Evolutionary conservation across 1,284 basidiomycete species (phyloP), one percentile per base, ranked within the genome.

Genomic region (Fistulinella staudtii): DNA sequence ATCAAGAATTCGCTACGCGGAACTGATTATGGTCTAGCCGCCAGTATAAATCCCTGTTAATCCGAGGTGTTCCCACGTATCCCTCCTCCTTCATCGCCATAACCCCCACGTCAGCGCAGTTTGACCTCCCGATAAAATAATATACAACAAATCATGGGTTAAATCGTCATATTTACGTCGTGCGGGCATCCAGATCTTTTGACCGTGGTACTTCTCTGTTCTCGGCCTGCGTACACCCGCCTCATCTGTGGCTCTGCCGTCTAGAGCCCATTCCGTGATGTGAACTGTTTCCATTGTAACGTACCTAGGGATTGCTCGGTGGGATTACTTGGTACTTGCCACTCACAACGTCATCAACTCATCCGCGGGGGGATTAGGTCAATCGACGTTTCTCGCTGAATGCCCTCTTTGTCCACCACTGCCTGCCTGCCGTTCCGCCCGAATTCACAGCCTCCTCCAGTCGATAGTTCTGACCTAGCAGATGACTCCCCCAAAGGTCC

Each of bases 21-120:
- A 25, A 11, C 24, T 11, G 7, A 25, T 11, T 11, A 6, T 11
- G 24, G 24, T 25, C 24, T 6, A 25, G 24, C n/a, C n/a, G n/a
- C n/a, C n/a, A 25, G 24, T 25, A 25, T 25, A 25, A 33, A 17
- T 51, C 22, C 24, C 21, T 22, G 14, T 36, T 24, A 4, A 23
- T 22, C 14, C 23, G 14, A 13, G 15, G 41, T 28, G 37, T 57
- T 57, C 55, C 47, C 55, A 57, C 55, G 52, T 48, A 44, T 46
- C 33, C 31, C 36, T 53, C 36, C 52, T 40, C 15, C 38, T 49
- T 37, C 49, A 39, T 45, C 54, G 11, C 36, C 18, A 43, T 41
- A 41, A 38, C n/a, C 23, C 22, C 50, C 30, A 40, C 36, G 36
- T 21, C 45, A 31, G 43, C 51, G 30, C 38, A 34, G 37, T 43